A percentile compares a stretch with the other conserved stretches of the same genome.
These are phyloP conservation scores for Solanum tarapatanum DNA, from an alignment of 257 asterid species.

Conservation along the genomic window DNA sequence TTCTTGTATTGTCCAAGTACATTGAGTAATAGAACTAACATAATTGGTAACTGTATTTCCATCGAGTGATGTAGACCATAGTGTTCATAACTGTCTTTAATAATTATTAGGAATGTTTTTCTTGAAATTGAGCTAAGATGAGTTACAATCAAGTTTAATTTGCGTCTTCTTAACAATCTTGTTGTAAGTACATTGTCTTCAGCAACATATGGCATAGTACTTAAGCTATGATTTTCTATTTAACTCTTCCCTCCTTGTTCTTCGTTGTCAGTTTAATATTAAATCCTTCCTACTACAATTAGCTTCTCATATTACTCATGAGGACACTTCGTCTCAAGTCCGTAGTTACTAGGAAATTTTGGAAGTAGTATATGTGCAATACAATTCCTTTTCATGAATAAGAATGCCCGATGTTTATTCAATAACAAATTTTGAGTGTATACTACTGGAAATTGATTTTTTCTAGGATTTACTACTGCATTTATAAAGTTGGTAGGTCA, in stretches of 20 bases:
- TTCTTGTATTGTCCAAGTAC: not conserved
- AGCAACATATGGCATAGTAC: not conserved
- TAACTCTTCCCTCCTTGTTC: not conserved
- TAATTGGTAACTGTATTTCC: not conserved
- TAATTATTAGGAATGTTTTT: not conserved
- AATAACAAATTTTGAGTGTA: not conserved
- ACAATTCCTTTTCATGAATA: not conserved
- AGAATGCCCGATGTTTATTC: not conserved
- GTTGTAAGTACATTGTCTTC: not conserved
- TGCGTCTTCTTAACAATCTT: not conserved
- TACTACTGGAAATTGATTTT: not conserved
- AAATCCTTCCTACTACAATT: not conserved
- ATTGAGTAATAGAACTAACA: not conserved
- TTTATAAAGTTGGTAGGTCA: not conserved
- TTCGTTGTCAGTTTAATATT: not conserved
- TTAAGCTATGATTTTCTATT: not conserved
- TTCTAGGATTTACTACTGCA: not conserved
- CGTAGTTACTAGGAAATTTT: not conserved
- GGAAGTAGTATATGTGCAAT: not conserved
- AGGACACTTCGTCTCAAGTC: not conserved
- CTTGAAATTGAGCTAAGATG: not conserved
- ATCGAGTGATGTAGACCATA: not conserved
- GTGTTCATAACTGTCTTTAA: not conserved
- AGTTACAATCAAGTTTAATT: not conserved
- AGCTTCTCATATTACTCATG: not conserved